Evolutionary conservation across 495 filamentous ascomycete species (phyloP), one percentile per base, ranked within the genome.

Genomic region (Cladorrhinum samala): DNA sequence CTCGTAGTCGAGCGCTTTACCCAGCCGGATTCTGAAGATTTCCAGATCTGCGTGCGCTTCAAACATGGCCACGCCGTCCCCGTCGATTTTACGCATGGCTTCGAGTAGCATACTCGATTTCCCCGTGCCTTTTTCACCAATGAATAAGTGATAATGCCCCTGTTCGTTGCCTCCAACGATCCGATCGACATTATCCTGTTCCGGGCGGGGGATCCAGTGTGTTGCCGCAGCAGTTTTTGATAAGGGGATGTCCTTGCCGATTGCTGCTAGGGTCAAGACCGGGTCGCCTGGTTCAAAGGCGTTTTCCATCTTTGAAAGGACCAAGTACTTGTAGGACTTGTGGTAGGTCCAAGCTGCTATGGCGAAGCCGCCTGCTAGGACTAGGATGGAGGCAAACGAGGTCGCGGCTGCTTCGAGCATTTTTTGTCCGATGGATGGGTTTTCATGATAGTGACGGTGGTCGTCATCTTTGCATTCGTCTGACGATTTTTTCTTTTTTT

Each of bases 41-140:
- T 98, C 93, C 1, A 91, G 78, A 69, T 97, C 91, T 30, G 87
- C 87, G 68, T 97, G 93, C 2, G 94, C 91, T 66, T 98, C 93
- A 62, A 96, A 87, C 87, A 97, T 92, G 51, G 89, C 84, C 49
- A 87, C 83, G 14, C 88, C 87, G 50, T 90, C 85, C 11, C 92
- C 93, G 54, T 91, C 79, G 39, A 91, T 82, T 67, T 92, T 91
- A 37, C 83, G 82, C 89, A 98, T 98, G 11, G 89, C 89, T 59
- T 95, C 86, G 36, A 98, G 77, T 8, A 98, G 71, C 93, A 98
- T 96, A 39, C 87, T 91, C 14, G 87, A 91, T 71, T 98, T 98
- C 2, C 93, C 93, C 1, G 89, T 94, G 14, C 93, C 93, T 70
- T 97, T 95, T 62, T 98, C 93, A 17, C 93, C 93, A 46, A 97